phyloP scores from a whole-genome alignment of 495 filamentous ascomycete species.

The Aspergillus olivimuriae region DNA sequence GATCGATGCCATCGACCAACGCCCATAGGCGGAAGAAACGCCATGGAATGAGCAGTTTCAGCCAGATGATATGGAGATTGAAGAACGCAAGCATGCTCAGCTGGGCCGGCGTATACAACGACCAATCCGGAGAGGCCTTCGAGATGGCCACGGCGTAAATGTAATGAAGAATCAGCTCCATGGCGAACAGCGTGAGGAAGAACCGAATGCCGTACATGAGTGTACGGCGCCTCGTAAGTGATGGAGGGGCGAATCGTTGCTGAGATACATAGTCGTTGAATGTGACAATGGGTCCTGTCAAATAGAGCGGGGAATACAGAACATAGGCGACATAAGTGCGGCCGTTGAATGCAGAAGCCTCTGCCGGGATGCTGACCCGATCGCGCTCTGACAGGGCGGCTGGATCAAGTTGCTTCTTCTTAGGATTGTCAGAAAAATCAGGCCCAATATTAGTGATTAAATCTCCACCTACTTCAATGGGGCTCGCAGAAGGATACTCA shows the following conservation, averaged over 20 bases:
- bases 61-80: slow-evolving; percentile 96
- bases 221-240: slow-evolving; percentile 59
- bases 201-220: slow-evolving; percentile 82
- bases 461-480: slow-evolving; percentile 68
- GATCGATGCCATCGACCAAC: slow-evolving; percentile 82
- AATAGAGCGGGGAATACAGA: slow-evolving; percentile 87
- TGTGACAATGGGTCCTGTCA: slow-evolving; percentile 87
- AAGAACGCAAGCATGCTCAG: slow-evolving; percentile 90
- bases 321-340: slow-evolving; percentile 87
- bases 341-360: slow-evolving; percentile 57
- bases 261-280: slow-evolving; percentile 99
- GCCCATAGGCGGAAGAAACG: slow-evolving; percentile 96
- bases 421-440: slow-evolving; percentile 55
- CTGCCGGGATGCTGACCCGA: slow-evolving; percentile 69
- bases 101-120: slow-evolving; percentile 78
- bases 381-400: slow-evolving; percentile 80
- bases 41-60: slow-evolving; percentile 95
- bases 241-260: slow-evolving; percentile 61
- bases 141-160: slow-evolving; percentile 92
- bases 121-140: slow-evolving; percentile 72
- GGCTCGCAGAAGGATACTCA: slow-evolving; percentile 54
- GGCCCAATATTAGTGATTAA: slow-evolving; percentile 3
- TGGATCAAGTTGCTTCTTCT: slow-evolving; percentile 98
- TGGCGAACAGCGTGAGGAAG: slow-evolving; percentile 68
- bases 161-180: slow-evolving; percentile 92